Percentiles rank a stretch among this genome's conserved stretches.
Evolutionary conservation across 208 protist species (phyloP).

Genomic region (Leishmania turanica): DNA sequence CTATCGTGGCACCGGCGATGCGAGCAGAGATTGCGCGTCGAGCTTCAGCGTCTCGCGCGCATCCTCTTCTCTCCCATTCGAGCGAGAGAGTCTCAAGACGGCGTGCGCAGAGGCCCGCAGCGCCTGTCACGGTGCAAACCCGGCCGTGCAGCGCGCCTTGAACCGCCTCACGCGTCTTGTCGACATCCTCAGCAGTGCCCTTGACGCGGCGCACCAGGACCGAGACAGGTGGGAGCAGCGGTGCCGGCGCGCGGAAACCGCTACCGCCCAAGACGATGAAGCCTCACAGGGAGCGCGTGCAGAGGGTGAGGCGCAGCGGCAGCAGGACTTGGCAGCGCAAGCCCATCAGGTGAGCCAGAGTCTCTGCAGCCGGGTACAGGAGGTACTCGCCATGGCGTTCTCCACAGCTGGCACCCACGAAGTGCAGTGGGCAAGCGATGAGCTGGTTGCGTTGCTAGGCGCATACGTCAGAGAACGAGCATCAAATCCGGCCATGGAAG

Average conservation of each 20-base stretch:
- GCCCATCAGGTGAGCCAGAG: conserved; percentile 14
- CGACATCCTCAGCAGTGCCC: neutral
- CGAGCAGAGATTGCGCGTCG: neutral
- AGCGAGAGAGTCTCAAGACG: neutral
- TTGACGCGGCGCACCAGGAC: neutral
- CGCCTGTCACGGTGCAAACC: neutral
- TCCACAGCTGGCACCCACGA: conserved; percentile 5
- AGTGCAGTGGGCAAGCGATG: conserved; percentile 8
- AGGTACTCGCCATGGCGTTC: conserved; percentile 14
- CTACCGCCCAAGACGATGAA: neutral
- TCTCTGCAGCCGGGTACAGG: conserved; percentile 27
- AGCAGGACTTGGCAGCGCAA: conserved; percentile 7
- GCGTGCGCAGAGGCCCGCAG: conserved; percentile 13
- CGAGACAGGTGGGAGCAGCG: conserved; percentile 16
- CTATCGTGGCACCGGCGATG: neutral
- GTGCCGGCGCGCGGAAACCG: neutral
- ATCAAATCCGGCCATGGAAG: conserved; percentile 28
- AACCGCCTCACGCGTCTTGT: neutral
- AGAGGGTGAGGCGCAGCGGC: conserved; percentile 8
- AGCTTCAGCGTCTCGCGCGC: neutral
- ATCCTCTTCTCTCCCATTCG: neutral
- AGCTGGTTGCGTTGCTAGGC: conserved; percentile 13
- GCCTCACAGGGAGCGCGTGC: conserved; percentile 1
- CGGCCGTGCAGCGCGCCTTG: conserved; percentile 1
- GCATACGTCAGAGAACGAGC: neutral